phyloP scores from a whole-genome alignment of 2,329 filamentous ascomycete genomes.

The Didymella arachidicola region DNA sequence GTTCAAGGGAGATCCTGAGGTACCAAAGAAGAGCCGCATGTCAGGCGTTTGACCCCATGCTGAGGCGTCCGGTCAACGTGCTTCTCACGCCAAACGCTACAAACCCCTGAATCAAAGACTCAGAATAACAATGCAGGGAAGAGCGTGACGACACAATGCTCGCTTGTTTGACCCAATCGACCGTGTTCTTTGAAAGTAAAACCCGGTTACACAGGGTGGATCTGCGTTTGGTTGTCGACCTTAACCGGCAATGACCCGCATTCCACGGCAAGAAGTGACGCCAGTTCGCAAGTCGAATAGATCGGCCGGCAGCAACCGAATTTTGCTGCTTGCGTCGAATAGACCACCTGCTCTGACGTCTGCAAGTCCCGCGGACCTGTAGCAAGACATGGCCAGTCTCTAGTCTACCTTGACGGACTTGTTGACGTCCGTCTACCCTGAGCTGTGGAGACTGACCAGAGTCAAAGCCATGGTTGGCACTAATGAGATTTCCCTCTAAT shows the following conservation, averaged over 20 bases:
- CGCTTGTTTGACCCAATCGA: conserved; percentile 11
- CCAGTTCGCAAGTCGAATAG: conserved; percentile 29
- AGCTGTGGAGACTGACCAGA: conserved; percentile 9
- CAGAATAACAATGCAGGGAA: conserved; percentile 17
- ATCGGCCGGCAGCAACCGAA: conserved; percentile 48
- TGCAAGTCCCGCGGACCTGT: conserved; percentile 18
- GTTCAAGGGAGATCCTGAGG: conserved; percentile 6
- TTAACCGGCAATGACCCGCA: conserved; percentile 35
- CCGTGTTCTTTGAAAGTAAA: conserved; percentile 22
- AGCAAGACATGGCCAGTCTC: conserved; percentile 15
- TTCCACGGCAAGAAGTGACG: conserved; percentile 31
- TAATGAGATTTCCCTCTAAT: conserved; percentile 23
- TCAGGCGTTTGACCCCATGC: conserved; percentile 21
- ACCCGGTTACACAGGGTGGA: conserved; percentile 36
- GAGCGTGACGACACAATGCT: background rate
- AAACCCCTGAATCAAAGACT: conserved; percentile 29
- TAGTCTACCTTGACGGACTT: conserved; percentile 33
- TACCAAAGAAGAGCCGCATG: conserved; percentile 14
- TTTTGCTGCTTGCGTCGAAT: conserved; percentile 40
- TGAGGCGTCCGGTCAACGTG: conserved; percentile 27
- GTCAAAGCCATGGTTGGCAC: conserved; percentile 25
- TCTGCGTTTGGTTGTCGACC: conserved; percentile 39
- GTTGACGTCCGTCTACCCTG: conserved; percentile 19
- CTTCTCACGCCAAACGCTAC: conserved; percentile 25
- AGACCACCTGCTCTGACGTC: conserved; percentile 27